phyloP scores from a whole-genome alignment of 805 yeast genomes.

The Metschnikowia orientalis region DNA sequence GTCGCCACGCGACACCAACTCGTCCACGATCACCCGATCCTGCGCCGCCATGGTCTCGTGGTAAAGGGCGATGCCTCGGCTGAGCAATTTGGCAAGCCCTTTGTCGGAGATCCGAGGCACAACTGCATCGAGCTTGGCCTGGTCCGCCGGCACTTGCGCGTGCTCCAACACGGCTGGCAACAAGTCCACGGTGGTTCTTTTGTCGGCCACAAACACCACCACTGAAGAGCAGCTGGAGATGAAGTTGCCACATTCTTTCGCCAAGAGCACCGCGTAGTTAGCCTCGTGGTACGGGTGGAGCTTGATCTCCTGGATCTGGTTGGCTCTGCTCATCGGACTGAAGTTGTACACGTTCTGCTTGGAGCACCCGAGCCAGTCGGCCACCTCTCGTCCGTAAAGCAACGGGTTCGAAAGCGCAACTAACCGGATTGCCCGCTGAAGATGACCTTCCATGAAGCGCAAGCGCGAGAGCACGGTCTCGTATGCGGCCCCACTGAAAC shows the following conservation, averaged over 20 bases:
- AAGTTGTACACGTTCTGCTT: constrained; percentile 65
- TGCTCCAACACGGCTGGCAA: constrained; percentile 7
- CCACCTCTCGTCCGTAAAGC: constrained; percentile 72
- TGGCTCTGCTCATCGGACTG: constrained; percentile 54
- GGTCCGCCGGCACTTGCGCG: not conserved
- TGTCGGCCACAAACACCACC: constrained; percentile 52
- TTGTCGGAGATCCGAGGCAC: constrained; percentile 7
- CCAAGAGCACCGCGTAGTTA: constrained; percentile 1
- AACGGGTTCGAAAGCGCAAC: constrained; percentile 69
- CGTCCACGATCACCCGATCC: constrained; percentile 56
- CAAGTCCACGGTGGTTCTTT: constrained; percentile 25
- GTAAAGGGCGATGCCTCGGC: constrained; percentile 60
- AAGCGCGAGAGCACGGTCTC: constrained; percentile 70
- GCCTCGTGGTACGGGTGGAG: constrained; percentile 35
- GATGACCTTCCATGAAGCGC: constrained; percentile 62
- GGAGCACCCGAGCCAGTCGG: constrained; percentile 79
- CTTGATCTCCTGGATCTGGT: constrained; percentile 54
- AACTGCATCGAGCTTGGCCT: constrained; percentile 1
- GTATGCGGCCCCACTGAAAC: constrained; percentile 53
- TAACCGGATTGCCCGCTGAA: constrained; percentile 52
- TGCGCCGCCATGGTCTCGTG: constrained; percentile 51
- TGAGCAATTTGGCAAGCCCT: constrained; percentile 7
- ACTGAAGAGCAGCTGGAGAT: constrained; percentile 1
- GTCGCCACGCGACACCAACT: constrained; percentile 46
- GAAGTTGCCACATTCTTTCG: constrained; percentile 5